phyloP scores from a whole-genome alignment of 2,329 filamentous ascomycete genomes.

The Arthrobotrys musiformis region DNA sequence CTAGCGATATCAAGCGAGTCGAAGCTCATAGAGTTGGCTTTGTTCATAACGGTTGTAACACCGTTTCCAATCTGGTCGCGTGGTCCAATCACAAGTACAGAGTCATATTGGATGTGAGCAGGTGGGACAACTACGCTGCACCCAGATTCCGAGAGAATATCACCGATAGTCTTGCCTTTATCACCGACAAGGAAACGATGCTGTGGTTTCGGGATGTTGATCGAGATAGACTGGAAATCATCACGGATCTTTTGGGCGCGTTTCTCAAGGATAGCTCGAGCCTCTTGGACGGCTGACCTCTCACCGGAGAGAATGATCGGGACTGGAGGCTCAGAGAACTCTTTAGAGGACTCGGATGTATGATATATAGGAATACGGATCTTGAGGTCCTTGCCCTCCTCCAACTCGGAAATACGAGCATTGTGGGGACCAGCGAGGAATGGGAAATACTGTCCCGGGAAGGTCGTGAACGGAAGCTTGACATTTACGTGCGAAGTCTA shows the following conservation, averaged over 20 bases:
- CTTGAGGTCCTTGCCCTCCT: conserved; percentile 78
- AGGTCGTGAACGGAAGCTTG: conserved; percentile 74
- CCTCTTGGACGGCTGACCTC: conserved; percentile 80
- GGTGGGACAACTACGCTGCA: conserved; percentile 87
- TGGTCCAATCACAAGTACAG: conserved; percentile 85
- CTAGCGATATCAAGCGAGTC: conserved; percentile 81
- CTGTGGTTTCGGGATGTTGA: conserved; percentile 76
- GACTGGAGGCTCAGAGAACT: conserved; percentile 56
- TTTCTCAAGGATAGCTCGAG: conserved; percentile 81
- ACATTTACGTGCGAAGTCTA: conserved; percentile 71
- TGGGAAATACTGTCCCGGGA: conserved; percentile 92
- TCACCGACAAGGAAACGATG: conserved; percentile 96
- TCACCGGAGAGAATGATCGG: conserved; percentile 86
- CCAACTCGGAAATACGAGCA: conserved; percentile 73
- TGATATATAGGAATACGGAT: conserved; percentile 75
- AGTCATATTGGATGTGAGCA: conserved; percentile 79
- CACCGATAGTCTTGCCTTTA: conserved; percentile 78
- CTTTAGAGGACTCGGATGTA: conserved; percentile 56
- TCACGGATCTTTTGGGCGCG: conserved; percentile 79
- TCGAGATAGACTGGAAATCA: conserved; percentile 79
- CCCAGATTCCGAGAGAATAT: conserved; percentile 90
- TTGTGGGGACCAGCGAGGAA: conserved; percentile 89
- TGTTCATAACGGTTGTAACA: conserved; percentile 84
- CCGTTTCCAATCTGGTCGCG: conserved; percentile 77
- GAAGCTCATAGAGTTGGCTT: conserved; percentile 86